Conservation (phyloP, 257 asterid species). For the Cordia subcordata region DNA sequence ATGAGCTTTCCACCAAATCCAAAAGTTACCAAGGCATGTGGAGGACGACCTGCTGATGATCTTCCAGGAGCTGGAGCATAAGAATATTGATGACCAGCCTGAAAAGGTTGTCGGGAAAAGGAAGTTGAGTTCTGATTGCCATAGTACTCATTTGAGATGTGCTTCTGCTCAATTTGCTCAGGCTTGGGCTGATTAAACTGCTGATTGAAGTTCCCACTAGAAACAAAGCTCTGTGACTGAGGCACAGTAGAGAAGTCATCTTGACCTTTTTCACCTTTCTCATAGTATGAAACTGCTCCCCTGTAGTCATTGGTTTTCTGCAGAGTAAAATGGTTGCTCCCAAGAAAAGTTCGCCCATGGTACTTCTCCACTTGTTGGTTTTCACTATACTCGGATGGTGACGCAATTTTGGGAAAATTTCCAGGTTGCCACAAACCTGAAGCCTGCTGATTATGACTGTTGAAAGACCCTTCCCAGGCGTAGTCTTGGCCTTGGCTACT, state of each 20-base stretch:
- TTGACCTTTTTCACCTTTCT: constrained; percentile 30
- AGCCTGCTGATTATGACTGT: constrained; percentile 37
- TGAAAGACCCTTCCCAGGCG: constrained; percentile 41
- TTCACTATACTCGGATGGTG: constrained; percentile 32
- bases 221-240: constrained; percentile 31
- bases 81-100: constrained; percentile 43
- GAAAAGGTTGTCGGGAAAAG: constrained; percentile 52
- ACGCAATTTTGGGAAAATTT: constrained; percentile 23
- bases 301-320: constrained; percentile 36
- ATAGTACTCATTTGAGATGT: constrained; percentile 41
- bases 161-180: constrained; percentile 43
- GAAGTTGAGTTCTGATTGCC: constrained; percentile 37
- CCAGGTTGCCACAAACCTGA: constrained; percentile 44
- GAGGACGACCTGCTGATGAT: constrained; percentile 90
- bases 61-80: constrained; percentile 56
- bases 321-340: constrained; percentile 27
- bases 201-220: constrained; percentile 39
- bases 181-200: constrained; percentile 42
- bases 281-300: constrained; percentile 31
- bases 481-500: constrained; percentile 40
- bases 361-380: constrained; percentile 38
- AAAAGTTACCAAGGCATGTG: constrained; percentile 88
- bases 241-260: constrained; percentile 33
- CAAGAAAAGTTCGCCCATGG: constrained; percentile 29
- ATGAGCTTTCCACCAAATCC: constrained; percentile 98